Conservation (phyloP, 2,329 filamentous ascomycete species). For the Diaporthe vaccinii region DNA sequence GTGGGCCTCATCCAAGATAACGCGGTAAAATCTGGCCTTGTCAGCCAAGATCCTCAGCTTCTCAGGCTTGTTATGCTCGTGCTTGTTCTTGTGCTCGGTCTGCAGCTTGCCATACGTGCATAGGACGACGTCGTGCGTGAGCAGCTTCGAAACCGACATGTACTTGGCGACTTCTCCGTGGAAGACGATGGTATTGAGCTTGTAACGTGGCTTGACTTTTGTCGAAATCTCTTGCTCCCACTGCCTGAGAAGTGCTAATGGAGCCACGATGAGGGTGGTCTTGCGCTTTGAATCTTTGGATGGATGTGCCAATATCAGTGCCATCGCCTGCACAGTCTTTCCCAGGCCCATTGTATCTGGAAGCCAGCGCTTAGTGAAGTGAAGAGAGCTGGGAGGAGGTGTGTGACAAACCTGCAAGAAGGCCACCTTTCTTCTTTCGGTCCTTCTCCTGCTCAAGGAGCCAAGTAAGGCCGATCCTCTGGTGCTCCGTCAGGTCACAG, state of each 20-base stretch:
- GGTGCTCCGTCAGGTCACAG: slow-evolving; percentile 34
- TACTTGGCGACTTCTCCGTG: slow-evolving; percentile 44
- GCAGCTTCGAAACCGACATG: not conserved
- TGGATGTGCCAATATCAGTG: slow-evolving; percentile 73
- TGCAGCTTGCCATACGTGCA: slow-evolving; percentile 39
- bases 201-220: slow-evolving; percentile 47
- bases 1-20: slow-evolving; percentile 36
- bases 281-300: slow-evolving; percentile 54
- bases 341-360: slow-evolving; percentile 93
- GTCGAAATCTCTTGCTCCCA: slow-evolving; percentile 83
- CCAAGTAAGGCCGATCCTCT: slow-evolving; percentile 36
- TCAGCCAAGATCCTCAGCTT: slow-evolving; percentile 16
- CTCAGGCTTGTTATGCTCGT: not conserved
- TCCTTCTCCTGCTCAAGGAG: slow-evolving; percentile 33
- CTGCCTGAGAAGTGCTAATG: slow-evolving; percentile 91
- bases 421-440: slow-evolving; percentile 19
- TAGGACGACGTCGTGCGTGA: slow-evolving; percentile 33
- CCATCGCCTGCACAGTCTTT: slow-evolving; percentile 89
- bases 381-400: not conserved
- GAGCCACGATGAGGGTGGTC: slow-evolving; percentile 83
- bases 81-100: slow-evolving; percentile 27
- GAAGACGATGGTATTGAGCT: slow-evolving; percentile 47
- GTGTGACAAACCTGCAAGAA: slow-evolving; percentile 34
- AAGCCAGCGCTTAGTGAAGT: not conserved
- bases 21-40: slow-evolving; percentile 2